A percentile compares a stretch with the other conserved stretches of the same genome.
phyloP scores from a whole-genome alignment of 768 basidiomycete species.

The Podaxis sp. region DNA sequence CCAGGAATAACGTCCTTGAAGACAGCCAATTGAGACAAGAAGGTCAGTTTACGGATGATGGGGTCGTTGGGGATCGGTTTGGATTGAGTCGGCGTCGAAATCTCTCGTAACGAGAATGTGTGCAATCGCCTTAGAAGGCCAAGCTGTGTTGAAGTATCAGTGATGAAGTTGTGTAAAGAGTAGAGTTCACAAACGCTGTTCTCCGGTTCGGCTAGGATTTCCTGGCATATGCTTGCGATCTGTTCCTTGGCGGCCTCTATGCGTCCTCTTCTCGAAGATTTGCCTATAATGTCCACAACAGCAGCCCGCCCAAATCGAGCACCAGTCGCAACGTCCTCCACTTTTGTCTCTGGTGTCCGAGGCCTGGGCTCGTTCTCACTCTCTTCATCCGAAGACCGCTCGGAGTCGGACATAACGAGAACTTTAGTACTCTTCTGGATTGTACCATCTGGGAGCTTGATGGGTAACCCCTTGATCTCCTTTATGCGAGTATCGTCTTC shows the following conservation, averaged over 20 bases:
- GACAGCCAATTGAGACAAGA: constrained; percentile 88
- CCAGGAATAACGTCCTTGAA: constrained; percentile 97
- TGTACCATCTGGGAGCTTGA: constrained; percentile 82
- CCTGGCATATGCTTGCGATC: constrained; percentile 90
- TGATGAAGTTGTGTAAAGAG: constrained; percentile 2
- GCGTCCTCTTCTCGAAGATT: constrained; percentile 61
- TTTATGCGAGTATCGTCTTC: constrained; percentile 29
- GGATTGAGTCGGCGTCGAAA: constrained; percentile 67
- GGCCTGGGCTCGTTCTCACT: constrained; percentile 30
- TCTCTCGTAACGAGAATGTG: constrained; percentile 79
- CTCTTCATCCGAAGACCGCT: constrained; percentile 29
- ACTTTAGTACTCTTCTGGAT: constrained; percentile 55
- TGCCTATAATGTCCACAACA: constrained; percentile 68
- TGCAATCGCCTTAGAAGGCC: constrained; percentile 87
- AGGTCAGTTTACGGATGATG: constrained; percentile 82
- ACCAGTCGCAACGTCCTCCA: constrained; percentile 79
- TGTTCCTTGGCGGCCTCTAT: constrained; percentile 88
- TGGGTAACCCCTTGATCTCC: constrained; percentile 66
- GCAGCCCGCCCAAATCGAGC: constrained; percentile 87
- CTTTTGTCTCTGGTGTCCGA: constrained; percentile 24
- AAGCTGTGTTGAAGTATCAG: constrained; percentile 47
- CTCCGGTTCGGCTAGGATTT: constrained; percentile 93
- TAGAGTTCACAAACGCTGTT: constrained; percentile 66
- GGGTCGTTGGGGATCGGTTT: constrained; percentile 77
- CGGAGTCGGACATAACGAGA: constrained; percentile 17